Conservation (phyloP, 805 yeast genomes). For the Cyberlindnera mississippiensis region DNA sequence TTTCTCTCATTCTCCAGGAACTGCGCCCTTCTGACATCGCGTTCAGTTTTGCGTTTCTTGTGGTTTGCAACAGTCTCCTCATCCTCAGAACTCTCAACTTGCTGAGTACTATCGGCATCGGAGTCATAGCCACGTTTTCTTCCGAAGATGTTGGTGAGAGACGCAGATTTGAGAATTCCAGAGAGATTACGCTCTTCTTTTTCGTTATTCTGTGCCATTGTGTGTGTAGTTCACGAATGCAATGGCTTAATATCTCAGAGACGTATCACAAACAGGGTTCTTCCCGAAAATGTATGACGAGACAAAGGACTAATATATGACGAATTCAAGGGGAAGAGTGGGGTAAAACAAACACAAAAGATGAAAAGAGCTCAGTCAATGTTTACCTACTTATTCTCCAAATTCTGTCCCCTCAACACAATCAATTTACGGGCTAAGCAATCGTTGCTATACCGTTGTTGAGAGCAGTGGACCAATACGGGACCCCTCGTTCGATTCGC, state of each 20-base stretch:
- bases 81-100: conserved; percentile 8
- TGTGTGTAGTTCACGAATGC: too few relatives aligned
- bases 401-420: too few relatives aligned
- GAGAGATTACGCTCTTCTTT: conserved; percentile 13
- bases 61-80: conserved; percentile 7
- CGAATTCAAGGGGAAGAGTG: too few relatives aligned
- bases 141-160: conserved; percentile 19
- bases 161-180: conserved; percentile 19
- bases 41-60: conserved; percentile 25
- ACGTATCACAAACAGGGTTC: too few relatives aligned
- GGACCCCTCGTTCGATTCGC: not conserved
- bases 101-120: conserved; percentile 11
- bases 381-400: too few relatives aligned
- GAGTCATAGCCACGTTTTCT: conserved; percentile 18
- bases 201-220: conserved; percentile 4
- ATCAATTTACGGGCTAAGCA: too few relatives aligned
- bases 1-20: conserved; percentile 47
- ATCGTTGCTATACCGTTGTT: not conserved
- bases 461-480: too few relatives aligned
- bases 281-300: too few relatives aligned
- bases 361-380: too few relatives aligned
- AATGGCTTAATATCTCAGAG: too few relatives aligned
- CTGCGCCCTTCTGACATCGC: conserved; percentile 23
- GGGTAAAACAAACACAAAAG: too few relatives aligned
- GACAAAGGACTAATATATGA: too few relatives aligned